Percentiles rank a stretch among this genome's conserved stretches.
Evolutionary conservation across 306 rosid species (phyloP).

Genomic region (Comarum palustre): DNA sequence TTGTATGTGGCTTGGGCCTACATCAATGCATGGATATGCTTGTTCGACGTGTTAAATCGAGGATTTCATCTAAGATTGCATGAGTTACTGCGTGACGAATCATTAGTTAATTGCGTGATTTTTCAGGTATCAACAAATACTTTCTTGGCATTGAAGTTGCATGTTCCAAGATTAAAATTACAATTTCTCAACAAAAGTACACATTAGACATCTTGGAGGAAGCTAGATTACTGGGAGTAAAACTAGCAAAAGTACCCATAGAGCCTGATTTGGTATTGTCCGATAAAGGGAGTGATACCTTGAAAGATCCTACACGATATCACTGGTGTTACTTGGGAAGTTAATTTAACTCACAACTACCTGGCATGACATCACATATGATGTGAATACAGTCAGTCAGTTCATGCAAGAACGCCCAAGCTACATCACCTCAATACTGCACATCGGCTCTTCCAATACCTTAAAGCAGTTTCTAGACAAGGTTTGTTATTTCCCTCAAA

Average conservation of each 20-base stretch:
- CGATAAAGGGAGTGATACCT: not conserved
- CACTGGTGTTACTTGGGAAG: not conserved
- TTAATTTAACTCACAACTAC: not conserved
- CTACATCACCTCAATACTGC: too few species aligned
- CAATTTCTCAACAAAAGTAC: not conserved
- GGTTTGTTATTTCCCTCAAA: not conserved
- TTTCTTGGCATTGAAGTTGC: not conserved
- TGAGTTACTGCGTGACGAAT: too few species aligned
- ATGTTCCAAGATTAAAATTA: too few species aligned
- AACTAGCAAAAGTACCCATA: not conserved
- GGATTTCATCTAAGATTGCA: too few species aligned
- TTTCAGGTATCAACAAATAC: not conserved
- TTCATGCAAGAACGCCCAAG: too few species aligned
- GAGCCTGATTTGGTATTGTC: not conserved
- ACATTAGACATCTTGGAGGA: not conserved
- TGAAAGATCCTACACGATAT: not conserved
- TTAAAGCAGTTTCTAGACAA: not conserved
- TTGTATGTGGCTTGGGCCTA: too few species aligned
- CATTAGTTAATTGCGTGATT: too few species aligned
- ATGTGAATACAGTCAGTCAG: too few species aligned
- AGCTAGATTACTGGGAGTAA: not conserved
- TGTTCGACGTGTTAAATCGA: too few species aligned
- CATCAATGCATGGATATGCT: too few species aligned
- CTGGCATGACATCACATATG: too few species aligned
- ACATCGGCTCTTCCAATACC: too few species aligned